Conservation (phyloP, 208 protist species). For the Balamuthia mandrillaris region DNA sequence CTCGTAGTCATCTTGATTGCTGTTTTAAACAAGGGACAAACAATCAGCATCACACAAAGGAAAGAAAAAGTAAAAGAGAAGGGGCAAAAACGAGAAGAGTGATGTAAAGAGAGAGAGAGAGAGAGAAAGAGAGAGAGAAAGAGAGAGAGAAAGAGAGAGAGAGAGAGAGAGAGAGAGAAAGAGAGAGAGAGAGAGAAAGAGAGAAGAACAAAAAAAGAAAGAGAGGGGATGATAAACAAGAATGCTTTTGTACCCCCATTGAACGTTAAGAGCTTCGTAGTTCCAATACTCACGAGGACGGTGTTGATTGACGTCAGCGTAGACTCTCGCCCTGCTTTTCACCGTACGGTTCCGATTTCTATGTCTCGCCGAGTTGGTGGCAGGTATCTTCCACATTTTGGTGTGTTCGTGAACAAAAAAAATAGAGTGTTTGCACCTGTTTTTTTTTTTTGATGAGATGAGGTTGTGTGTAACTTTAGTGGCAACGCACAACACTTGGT, state of each 20-base stretch:
- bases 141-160: neutral
- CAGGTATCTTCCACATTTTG: constrained; percentile 19
- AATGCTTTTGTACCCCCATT: constrained; percentile 84
- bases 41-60: neutral
- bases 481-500: no score
- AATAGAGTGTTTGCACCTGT: no score
- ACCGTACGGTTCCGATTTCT: constrained; percentile 28
- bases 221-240: neutral
- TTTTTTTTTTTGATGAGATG: no score
- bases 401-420: no score
- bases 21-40: neutral
- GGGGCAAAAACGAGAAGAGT: neutral
- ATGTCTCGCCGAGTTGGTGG: constrained; percentile 14
- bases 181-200: neutral
- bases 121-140: neutral
- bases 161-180: neutral
- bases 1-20: constrained; percentile 90
- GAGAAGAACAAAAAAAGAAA: no score
- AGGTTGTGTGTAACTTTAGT: no score
- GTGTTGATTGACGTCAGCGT: constrained; percentile 74
- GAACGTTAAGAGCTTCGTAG: constrained; percentile 84
- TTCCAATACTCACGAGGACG: constrained; percentile 90
- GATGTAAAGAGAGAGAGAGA: neutral
- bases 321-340: constrained; percentile 40
- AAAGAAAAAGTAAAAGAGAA: neutral